phyloP scores from a whole-genome alignment of 106 monocot genomes.

The Dendrobium catenatum region DNA sequence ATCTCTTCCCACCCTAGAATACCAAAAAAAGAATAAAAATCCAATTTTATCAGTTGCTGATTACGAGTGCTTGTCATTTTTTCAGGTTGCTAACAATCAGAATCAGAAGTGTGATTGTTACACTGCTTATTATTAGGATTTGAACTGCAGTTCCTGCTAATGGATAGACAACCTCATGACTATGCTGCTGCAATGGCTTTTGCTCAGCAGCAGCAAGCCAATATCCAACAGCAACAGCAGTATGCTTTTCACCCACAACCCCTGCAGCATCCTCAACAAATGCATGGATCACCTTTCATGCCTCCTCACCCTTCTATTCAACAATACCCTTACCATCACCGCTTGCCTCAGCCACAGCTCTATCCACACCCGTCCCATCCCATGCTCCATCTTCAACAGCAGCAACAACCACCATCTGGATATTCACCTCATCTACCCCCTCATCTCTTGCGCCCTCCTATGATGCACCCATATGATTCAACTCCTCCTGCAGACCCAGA shows the following conservation, averaged over 20 bases:
- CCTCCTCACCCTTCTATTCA: slow-evolving; percentile 54
- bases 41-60: background rate
- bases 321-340: slow-evolving; percentile 40
- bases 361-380: slow-evolving; percentile 37
- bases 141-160: slow-evolving; percentile 5
- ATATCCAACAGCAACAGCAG: slow-evolving; percentile 29
- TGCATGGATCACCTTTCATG: slow-evolving; percentile 41
- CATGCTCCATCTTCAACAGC: slow-evolving; percentile 39
- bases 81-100: background rate
- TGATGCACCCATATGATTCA: slow-evolving; percentile 47
- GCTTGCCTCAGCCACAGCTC: slow-evolving; percentile 48
- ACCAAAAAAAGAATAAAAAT: background rate
- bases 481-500: slow-evolving; percentile 70
- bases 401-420: slow-evolving; percentile 34
- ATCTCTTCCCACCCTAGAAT: background rate
- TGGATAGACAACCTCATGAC: slow-evolving; percentile 81
- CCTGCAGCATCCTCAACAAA: slow-evolving; percentile 53
- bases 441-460: slow-evolving; percentile 38
- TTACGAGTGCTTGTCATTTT: background rate
- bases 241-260: slow-evolving; percentile 53
- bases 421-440: slow-evolving; percentile 40
- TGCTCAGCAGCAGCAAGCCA: slow-evolving; percentile 58
- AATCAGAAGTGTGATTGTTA: background rate
- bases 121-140: background rate
- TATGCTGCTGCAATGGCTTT: slow-evolving; percentile 84